These are phyloP conservation scores for Ophiocordyceps sinensis DNA, from an alignment of 2,329 filamentous ascomycete genomes.

Conservation along the genomic window DNA sequence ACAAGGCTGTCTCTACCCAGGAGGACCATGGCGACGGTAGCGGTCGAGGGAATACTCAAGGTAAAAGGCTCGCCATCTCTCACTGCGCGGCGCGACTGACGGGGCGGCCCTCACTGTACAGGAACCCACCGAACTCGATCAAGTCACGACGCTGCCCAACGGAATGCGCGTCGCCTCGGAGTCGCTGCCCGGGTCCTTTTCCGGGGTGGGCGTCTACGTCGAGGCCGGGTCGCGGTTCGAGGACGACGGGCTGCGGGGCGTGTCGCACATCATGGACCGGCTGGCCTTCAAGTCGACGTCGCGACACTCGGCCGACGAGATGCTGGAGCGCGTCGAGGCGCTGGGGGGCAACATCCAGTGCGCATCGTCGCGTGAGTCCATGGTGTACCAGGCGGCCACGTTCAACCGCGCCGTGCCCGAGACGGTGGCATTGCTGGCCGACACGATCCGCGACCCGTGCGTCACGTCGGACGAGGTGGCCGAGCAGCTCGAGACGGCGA, in stretches of 20 bases:
- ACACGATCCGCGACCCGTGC: slow-evolving; percentile 77
- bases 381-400: slow-evolving; percentile 98
- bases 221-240: slow-evolving; percentile 93
- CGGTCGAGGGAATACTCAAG: slow-evolving; percentile 21
- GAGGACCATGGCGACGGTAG: slow-evolving; percentile 17
- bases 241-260: slow-evolving; percentile 67
- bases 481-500: slow-evolving; percentile 77
- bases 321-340: slow-evolving; percentile 76
- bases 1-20: slow-evolving; percentile 9
- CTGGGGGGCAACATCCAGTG: slow-evolving; percentile 95
- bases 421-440: slow-evolving; percentile 72
- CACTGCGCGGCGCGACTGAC: not conserved
- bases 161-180: slow-evolving; percentile 91
- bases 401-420: slow-evolving; percentile 86
- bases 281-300: slow-evolving; percentile 86
- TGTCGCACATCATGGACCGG: slow-evolving; percentile 92
- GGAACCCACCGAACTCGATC: slow-evolving; percentile 76
- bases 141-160: slow-evolving; percentile 80
- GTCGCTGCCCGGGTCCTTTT: slow-evolving; percentile 84
- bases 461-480: slow-evolving; percentile 79
- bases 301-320: slow-evolving; percentile 58
- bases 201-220: slow-evolving; percentile 88
- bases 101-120: slow-evolving; percentile 3
- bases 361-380: slow-evolving; percentile 81
- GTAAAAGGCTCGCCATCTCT: slow-evolving; percentile 5